Evolutionary conservation across 2,329 filamentous ascomycete species (phyloP).

Genomic region (Dothideomycetidae sp.): DNA sequence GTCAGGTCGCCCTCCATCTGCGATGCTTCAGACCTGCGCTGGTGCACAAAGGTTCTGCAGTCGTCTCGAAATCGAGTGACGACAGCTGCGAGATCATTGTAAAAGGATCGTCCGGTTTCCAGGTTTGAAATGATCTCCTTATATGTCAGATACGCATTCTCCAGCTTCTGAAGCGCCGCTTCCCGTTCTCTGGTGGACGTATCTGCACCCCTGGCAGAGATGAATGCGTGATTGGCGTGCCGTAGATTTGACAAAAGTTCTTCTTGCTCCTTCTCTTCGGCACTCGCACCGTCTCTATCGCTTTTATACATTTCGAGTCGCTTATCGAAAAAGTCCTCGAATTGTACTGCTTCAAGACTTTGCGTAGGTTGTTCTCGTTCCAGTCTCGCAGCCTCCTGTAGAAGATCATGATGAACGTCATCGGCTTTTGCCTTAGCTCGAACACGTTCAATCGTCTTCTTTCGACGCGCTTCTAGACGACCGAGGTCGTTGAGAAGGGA

Average conservation of each 20-base stretch:
- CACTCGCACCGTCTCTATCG: constrained; percentile 56
- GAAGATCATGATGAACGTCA: constrained; percentile 71
- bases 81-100: constrained; percentile 86
- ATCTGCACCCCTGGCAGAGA: constrained; percentile 54
- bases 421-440: constrained; percentile 69
- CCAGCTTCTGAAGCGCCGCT: constrained; percentile 69
- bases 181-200: constrained; percentile 61
- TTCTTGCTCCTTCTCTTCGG: constrained; percentile 66
- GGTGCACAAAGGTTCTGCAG: constrained; percentile 61
- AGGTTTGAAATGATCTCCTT: constrained; percentile 89
- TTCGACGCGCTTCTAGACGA: constrained; percentile 65
- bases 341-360: constrained; percentile 72
- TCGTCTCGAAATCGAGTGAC: constrained; percentile 75
- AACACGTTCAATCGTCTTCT: constrained; percentile 64
- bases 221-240: constrained; percentile 65
- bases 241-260: constrained; percentile 53
- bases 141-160: constrained; percentile 89
- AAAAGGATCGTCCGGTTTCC: constrained; percentile 86
- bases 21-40: constrained; percentile 66
- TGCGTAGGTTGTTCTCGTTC: constrained; percentile 79
- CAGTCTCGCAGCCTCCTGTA: constrained; percentile 68
- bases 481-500: constrained; percentile 72
- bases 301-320: constrained; percentile 68
- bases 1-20: constrained; percentile 55
- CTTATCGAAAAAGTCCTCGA: constrained; percentile 79